phyloP scores from a whole-genome alignment of 1,139 yeast genomes.

The Debaryomyces fabryi region DNA sequence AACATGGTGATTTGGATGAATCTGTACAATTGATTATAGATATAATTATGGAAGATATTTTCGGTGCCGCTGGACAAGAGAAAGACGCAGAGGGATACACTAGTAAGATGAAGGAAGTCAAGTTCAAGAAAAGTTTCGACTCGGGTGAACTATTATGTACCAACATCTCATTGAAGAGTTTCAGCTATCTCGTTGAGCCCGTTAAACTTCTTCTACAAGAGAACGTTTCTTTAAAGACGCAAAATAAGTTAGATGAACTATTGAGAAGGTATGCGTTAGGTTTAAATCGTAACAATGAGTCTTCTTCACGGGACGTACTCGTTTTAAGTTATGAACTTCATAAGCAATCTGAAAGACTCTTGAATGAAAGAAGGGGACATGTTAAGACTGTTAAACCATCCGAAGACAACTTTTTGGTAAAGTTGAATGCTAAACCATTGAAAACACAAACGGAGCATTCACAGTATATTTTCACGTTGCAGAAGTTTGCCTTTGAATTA shows the following conservation, averaged over 20 bases:
- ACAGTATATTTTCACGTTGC: constrained; percentile 59
- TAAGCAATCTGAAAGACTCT: constrained; percentile 43
- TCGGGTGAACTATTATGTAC: constrained; percentile 78
- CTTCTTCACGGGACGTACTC: constrained; percentile 61
- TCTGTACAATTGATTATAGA: constrained; percentile 63
- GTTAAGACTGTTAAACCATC: constrained; percentile 10
- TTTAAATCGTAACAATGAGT: constrained; percentile 67
- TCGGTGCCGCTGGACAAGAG: constrained; percentile 92
- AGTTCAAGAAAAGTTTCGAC: constrained; percentile 85
- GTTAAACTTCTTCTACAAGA: constrained; percentile 67
- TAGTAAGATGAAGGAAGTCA: constrained; percentile 87
- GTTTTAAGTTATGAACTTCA: constrained; percentile 76
- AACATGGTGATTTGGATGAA: constrained; percentile 77
- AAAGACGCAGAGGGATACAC: constrained; percentile 93
- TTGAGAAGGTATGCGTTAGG: constrained; percentile 79
- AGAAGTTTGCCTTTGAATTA: constrained; percentile 77
- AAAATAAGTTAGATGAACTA: constrained; percentile 77
- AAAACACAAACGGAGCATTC: constrained; percentile 56
- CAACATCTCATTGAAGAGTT: constrained; percentile 61
- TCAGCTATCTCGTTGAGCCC: constrained; percentile 69
- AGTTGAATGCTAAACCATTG: constrained; percentile 59
- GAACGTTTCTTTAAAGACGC: constrained; percentile 66
- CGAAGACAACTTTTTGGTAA: constrained; percentile 70
- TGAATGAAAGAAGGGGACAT: constrained; percentile 25
- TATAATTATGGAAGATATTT: constrained; percentile 86